Percentiles rank a stretch among this genome's conserved stretches.
Evolutionary conservation across 257 asterid species (phyloP).

Genomic region (Coffea canephora): DNA sequence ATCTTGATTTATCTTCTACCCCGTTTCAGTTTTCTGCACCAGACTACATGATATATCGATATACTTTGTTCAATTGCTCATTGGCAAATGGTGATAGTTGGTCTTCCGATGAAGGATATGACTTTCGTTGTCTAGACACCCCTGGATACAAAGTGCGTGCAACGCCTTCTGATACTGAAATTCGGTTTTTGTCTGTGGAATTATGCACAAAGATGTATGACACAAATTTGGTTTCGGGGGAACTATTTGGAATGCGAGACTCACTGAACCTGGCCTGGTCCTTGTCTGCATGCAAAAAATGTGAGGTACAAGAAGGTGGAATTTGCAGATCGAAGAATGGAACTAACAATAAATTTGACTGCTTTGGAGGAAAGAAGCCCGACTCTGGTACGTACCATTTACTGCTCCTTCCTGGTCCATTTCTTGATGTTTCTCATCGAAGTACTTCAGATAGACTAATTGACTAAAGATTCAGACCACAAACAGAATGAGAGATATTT

Average conservation of each 20-base stretch:
- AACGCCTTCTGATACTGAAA: rapidly evolving
- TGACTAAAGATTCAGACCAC: too few species aligned
- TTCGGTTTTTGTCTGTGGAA: background rate
- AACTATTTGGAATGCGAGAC: background rate
- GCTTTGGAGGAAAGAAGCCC: background rate
- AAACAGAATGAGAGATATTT: too few species aligned
- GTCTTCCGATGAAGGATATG: rapidly evolving
- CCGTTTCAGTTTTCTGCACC: background rate
- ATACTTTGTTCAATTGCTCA: background rate
- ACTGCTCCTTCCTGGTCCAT: too few species aligned
- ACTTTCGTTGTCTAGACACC: background rate
- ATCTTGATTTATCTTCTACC: conserved; percentile 1
- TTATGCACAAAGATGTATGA: conserved; percentile 20
- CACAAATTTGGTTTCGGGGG: background rate
- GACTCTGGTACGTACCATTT: conserved; percentile 4
- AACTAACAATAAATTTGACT: background rate
- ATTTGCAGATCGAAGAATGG: background rate
- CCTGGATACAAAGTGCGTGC: conserved; percentile 9
- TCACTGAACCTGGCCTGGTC: background rate
- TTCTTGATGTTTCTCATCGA: background rate
- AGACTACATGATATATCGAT: background rate
- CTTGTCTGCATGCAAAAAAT: background rate
- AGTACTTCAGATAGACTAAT: background rate
- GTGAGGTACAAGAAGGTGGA: background rate
- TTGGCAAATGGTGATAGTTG: background rate